Evolutionary conservation across 345 rosid genomes (phyloP).

Genomic region (Eucalyptus cloeziana): DNA sequence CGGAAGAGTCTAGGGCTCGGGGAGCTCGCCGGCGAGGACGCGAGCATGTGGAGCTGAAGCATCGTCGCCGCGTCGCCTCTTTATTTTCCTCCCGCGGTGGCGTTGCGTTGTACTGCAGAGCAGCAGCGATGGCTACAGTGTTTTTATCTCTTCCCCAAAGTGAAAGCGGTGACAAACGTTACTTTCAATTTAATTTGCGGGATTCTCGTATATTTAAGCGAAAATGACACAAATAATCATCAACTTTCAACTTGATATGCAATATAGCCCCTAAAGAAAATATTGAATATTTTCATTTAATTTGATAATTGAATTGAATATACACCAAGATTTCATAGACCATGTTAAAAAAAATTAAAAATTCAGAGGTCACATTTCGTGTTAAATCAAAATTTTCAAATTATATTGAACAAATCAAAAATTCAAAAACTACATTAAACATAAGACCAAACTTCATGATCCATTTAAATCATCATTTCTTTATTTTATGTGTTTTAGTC

Average conservation of each 20-base stretch:
- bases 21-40: neutral
- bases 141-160: neutral
- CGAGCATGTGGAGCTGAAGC: constrained; percentile 13
- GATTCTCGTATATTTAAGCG: neutral
- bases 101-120: neutral
- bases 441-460: too few species aligned
- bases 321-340: accelerated
- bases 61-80: neutral
- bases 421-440: accelerated
- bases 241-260: too few species aligned
- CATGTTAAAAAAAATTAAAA: too few species aligned
- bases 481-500: neutral
- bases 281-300: too few species aligned
- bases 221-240: neutral
- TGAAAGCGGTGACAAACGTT: neutral
- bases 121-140: neutral
- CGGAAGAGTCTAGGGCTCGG: constrained; percentile 17
- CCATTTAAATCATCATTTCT: too few species aligned
- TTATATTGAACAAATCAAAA: too few species aligned
- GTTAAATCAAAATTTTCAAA: accelerated
- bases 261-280: too few species aligned
- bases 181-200: neutral
- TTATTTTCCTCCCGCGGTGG: neutral
- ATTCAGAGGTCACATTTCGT: accelerated
- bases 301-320: accelerated